Conservation (phyloP, 225 moss, liverwort and hornwort genomes). For the Straminergon stramineum region DNA sequence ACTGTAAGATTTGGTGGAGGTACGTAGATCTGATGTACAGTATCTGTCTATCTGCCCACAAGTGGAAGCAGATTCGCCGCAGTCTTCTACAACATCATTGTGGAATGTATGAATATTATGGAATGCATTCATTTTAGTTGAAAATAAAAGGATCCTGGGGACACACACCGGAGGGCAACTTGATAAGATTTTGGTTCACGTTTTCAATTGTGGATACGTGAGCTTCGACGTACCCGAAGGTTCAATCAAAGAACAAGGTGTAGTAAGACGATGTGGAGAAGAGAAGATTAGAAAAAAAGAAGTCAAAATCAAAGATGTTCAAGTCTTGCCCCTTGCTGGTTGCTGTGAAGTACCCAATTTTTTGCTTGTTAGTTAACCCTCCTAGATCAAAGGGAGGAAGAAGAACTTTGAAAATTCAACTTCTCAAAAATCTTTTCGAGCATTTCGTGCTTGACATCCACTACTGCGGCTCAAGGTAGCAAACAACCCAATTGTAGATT, state of each 20-base stretch:
- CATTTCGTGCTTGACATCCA: background rate
- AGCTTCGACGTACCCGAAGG: background rate
- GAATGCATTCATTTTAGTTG: background rate
- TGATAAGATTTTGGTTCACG: background rate
- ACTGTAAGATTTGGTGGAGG: background rate
- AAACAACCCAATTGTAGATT: background rate
- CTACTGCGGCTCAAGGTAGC: background rate
- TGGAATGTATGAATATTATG: too few species aligned
- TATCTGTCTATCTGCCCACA: background rate
- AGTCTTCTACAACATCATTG: background rate
- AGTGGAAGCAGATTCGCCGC: background rate
- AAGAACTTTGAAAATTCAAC: background rate
- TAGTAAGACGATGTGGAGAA: background rate
- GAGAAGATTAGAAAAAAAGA: background rate
- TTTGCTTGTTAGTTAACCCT: background rate
- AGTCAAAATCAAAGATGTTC: background rate
- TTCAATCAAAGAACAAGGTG: background rate
- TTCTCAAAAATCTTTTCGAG: background rate
- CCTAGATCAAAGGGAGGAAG: background rate
- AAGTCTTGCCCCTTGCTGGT: too few species aligned
- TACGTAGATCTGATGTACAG: background rate
- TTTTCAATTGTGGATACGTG: background rate
- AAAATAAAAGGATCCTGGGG: background rate
- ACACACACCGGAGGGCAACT: background rate
- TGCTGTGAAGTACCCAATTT: background rate